Conservation (phyloP, 306 rosid genomes). For the Dalbergia oliveri region DNA sequence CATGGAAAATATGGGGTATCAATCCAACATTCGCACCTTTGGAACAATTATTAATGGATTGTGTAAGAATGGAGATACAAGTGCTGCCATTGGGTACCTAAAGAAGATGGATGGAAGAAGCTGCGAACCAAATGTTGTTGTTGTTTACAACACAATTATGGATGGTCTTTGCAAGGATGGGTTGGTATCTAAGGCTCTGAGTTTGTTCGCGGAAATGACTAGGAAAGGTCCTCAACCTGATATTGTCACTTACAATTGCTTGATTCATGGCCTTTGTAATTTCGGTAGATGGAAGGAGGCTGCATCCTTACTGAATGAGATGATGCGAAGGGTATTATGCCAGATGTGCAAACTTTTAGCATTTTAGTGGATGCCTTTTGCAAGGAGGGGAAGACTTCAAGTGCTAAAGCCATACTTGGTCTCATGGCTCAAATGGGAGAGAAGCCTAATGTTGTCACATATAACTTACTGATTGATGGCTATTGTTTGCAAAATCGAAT, state of each 20-base stretch:
- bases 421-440: conserved; percentile 12
- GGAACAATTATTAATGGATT: conserved; percentile 41
- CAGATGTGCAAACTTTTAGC: not conserved
- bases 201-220: conserved; percentile 46
- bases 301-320: not conserved
- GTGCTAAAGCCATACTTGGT: conserved; percentile 11
- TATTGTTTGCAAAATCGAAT: conserved; percentile 24
- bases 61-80: conserved; percentile 37
- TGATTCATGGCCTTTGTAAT: conserved; percentile 44
- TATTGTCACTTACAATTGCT: conserved; percentile 25
- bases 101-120: conserved; percentile 35
- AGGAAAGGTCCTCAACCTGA: conserved; percentile 5
- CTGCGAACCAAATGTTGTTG: conserved; percentile 12
- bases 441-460: conserved; percentile 29
- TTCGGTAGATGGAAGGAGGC: conserved; percentile 39
- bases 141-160: conserved; percentile 39
- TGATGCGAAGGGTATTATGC: conserved; percentile 12
- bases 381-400: conserved; percentile 21
- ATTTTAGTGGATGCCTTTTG: conserved; percentile 18
- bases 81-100: conserved; percentile 33
- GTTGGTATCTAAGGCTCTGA: conserved; percentile 38
- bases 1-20: conserved; percentile 40
- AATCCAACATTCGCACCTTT: conserved; percentile 24
- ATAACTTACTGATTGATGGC: conserved; percentile 24
- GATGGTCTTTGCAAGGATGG: conserved; percentile 43